A percentile compares a stretch with the other conserved stretches of the same genome.
phyloP scores from a whole-genome alignment of 83 land plant species.

The Picea engelmannii region DNA sequence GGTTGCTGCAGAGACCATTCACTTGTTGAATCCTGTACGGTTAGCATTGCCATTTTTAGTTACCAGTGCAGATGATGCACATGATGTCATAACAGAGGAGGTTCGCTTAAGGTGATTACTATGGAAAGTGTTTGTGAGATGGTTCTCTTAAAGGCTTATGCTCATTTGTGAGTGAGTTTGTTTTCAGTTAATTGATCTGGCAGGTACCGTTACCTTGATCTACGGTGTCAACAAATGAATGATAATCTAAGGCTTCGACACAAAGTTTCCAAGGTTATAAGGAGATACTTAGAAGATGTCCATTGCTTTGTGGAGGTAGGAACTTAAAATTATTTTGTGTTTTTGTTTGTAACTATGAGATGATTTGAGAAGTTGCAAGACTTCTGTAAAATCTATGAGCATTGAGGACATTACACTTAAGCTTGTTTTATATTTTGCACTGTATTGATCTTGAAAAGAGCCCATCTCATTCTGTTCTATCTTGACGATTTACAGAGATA shows the following conservation, averaged over 20 bases:
- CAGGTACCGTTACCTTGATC: conserved; percentile 92
- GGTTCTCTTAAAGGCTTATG: background rate
- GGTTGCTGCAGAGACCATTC: conserved; percentile 85
- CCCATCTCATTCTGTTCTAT: background rate
- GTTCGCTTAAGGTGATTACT: conserved; percentile 81
- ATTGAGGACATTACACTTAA: background rate
- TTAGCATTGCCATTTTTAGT: conserved; percentile 81
- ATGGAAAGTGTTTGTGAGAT: background rate
- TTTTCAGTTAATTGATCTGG: conserved; percentile 6
- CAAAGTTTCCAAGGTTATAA: conserved; percentile 74
- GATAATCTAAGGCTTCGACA: conserved; percentile 75
- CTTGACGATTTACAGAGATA: conserved; percentile 5
- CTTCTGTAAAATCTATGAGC: background rate
- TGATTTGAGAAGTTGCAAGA: background rate
- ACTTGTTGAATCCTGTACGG: conserved; percentile 67
- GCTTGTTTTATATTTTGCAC: background rate
- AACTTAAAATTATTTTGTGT: background rate
- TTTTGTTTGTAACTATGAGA: background rate
- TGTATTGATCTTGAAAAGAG: background rate
- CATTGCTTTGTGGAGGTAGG: conserved; percentile 93
- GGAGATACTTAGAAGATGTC: conserved; percentile 79
- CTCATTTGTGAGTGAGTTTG: background rate
- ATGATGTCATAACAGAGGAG: conserved; percentile 75
- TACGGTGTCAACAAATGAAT: conserved; percentile 90
- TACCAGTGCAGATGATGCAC: conserved; percentile 75